Conservation (phyloP, 306 rosid species). For the Trifolium fragiferum region DNA sequence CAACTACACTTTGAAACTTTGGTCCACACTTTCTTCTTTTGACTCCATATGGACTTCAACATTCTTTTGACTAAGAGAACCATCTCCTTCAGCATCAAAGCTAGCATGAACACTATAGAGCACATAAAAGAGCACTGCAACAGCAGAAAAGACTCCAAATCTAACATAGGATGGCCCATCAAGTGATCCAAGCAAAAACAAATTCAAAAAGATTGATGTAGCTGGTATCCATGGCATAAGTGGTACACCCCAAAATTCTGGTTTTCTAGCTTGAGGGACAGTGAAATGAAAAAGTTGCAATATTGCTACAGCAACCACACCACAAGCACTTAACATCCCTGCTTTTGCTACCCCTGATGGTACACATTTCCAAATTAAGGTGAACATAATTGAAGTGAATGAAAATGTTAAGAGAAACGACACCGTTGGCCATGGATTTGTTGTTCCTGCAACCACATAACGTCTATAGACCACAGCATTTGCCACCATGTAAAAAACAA, state of each 20-base stretch:
- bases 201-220: slow-evolving; percentile 73
- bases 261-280: slow-evolving; percentile 83
- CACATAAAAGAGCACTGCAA: slow-evolving; percentile 66
- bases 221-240: slow-evolving; percentile 97
- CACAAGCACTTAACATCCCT: slow-evolving; percentile 57
- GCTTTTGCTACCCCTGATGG: slow-evolving; percentile 62
- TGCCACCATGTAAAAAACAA: slow-evolving; percentile 97
- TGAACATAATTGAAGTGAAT: slow-evolving; percentile 61
- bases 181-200: slow-evolving; percentile 75
- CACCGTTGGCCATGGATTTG: slow-evolving; percentile 86
- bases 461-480: slow-evolving; percentile 88
- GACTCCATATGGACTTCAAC: slow-evolving; percentile 52
- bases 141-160: slow-evolving; percentile 73
- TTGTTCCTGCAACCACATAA: slow-evolving; percentile 69
- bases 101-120: slow-evolving; percentile 94
- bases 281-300: slow-evolving; percentile 66
- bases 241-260: slow-evolving; percentile 96
- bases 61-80: slow-evolving; percentile 57
- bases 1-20: slow-evolving; percentile 52
- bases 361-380: slow-evolving; percentile 72
- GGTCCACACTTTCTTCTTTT: slow-evolving; percentile 53
- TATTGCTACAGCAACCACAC: slow-evolving; percentile 54
- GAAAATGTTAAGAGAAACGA: slow-evolving; percentile 78
- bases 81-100: slow-evolving; percentile 73
- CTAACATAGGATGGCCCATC: slow-evolving; percentile 75